Base-by-base conservation (phyloP, 768 basidiomycete species). In the Mycena leptocephala region DNA sequence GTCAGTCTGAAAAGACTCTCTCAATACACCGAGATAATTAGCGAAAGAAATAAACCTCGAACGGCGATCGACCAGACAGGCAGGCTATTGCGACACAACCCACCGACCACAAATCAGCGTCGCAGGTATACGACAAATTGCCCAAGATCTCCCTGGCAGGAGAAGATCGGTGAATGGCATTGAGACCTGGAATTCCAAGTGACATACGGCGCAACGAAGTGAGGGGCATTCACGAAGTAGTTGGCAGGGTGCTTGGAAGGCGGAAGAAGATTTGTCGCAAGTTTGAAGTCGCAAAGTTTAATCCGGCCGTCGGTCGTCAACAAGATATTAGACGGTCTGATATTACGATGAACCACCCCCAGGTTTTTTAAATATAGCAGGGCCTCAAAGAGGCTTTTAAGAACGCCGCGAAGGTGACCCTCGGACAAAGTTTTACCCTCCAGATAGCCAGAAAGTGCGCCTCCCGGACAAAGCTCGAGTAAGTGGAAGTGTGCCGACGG, bases 31-130 rank as follows among this genome's bases (percentile, higher is more conserved):
- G 51, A 46, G 55, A 61, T 33, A 37, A 51, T 74, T 30, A 32
- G 63, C 16, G 22, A 66, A 22, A 22, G 26, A 33, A 22, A 76
- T 80, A 56, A 51, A 87, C 88, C 72, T 86, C 70, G 61, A 86
- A 85, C 8, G 87, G 83, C 22, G 81, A 81, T 16, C 59, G 74
- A 3, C 87, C 88, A 7, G 85, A 79, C 18, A 89, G 71, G 71
- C 87, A 87, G 9, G 83, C 81, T 24, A 87, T 62, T 26, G 87
- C 78, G 5, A 90, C 80, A 77, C 86, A 87, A 5, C 89, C 90
- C 32, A 89, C 68, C 1, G 90, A 90, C 89, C 89, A 91, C 30
- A 89, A 41, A 77, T 91, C 90, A 5, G 84, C 80, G 9, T 84
- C 67, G 71, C 85, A 87, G 43, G 83, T 82, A 58, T 87, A 85